A percentile compares a stretch with the other conserved stretches of the same genome.
These are phyloP conservation scores for Musa troglodytarum DNA, from an alignment of 176 grass and related monocot genomes.

Conservation along the genomic window DNA sequence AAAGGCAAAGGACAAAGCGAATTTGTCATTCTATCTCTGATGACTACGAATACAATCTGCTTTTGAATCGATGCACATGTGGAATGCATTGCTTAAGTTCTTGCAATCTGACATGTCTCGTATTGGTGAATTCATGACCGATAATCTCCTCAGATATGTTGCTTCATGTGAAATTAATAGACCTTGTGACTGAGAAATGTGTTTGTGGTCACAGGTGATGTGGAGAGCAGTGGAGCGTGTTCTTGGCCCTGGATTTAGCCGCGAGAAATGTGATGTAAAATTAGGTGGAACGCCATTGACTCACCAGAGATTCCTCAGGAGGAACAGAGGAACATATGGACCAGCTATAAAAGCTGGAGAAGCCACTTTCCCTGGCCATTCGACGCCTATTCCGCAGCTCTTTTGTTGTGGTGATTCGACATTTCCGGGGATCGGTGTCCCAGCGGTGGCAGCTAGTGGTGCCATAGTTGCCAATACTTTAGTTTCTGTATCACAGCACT, in stretches of 20 bases:
- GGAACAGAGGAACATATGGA: conserved; percentile 87
- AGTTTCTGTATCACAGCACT: conserved; percentile 69
- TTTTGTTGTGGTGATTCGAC: conserved; percentile 96
- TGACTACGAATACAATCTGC: too few species aligned
- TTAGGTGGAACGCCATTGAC: conserved; percentile 75
- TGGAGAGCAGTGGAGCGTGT: conserved; percentile 82
- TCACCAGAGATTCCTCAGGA: conserved; percentile 68
- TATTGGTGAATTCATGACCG: background rate
- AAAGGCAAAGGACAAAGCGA: too few species aligned
- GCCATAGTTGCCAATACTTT: conserved; percentile 90
- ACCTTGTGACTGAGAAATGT: conserved; percentile 1
- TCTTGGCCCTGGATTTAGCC: conserved; percentile 62
- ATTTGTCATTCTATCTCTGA: too few species aligned
- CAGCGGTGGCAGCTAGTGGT: conserved; percentile 76
- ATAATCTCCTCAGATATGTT: background rate
- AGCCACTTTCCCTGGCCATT: conserved; percentile 79
- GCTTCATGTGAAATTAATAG: background rate
- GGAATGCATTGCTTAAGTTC: too few species aligned
- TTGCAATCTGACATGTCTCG: too few species aligned
- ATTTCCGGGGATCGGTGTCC: conserved; percentile 90
- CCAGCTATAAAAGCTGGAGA: conserved; percentile 91
- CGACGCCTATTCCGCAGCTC: conserved; percentile 70
- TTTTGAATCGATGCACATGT: too few species aligned
- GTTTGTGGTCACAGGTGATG: conserved; percentile 59
- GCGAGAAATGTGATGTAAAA: conserved; percentile 77